phyloP scores from a whole-genome alignment of 768 basidiomycete species.

The Panus rudis region DNA sequence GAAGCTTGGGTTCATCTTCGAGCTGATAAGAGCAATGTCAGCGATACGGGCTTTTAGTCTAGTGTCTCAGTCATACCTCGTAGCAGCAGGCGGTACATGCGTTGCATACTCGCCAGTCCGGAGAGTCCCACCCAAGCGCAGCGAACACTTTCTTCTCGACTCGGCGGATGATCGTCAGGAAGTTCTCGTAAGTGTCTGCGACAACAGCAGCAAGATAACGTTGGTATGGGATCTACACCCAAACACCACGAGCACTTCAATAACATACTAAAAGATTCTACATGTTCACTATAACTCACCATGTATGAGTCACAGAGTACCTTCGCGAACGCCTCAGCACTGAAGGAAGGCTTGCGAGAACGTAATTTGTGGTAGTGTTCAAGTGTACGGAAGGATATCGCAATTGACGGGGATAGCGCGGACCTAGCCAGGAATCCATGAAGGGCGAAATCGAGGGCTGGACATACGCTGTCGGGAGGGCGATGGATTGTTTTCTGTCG shows the following conservation, averaged over 20 bases:
- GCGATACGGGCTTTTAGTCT: background rate
- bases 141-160: conserved; percentile 17
- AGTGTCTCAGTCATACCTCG: conserved; percentile 15
- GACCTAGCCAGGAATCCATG: conserved; percentile 1
- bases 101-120: conserved; percentile 28
- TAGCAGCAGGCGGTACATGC: conserved; percentile 32
- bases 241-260: background rate
- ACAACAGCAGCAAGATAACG: conserved; percentile 18
- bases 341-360: conserved; percentile 8
- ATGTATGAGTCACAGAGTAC: conserved; percentile 10
- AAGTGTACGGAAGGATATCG: conserved; percentile 9
- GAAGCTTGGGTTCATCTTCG: conserved; percentile 23
- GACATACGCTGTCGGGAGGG: background rate
- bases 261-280: background rate
- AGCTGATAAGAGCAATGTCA: conserved; percentile 17
- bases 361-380: conserved; percentile 4
- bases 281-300: conserved; percentile 8
- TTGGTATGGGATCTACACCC: conserved; percentile 23
- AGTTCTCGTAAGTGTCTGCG: conserved; percentile 29
- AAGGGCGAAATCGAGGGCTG: background rate
- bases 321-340: conserved; percentile 10
- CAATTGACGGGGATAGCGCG: background rate
- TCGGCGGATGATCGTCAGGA: conserved; percentile 20
- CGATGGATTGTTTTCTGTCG: background rate
- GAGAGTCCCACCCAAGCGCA: conserved; percentile 21